phyloP scores from a whole-genome alignment of 2,329 filamentous ascomycete genomes.

The Phyllosticta citrichinensis region DNA sequence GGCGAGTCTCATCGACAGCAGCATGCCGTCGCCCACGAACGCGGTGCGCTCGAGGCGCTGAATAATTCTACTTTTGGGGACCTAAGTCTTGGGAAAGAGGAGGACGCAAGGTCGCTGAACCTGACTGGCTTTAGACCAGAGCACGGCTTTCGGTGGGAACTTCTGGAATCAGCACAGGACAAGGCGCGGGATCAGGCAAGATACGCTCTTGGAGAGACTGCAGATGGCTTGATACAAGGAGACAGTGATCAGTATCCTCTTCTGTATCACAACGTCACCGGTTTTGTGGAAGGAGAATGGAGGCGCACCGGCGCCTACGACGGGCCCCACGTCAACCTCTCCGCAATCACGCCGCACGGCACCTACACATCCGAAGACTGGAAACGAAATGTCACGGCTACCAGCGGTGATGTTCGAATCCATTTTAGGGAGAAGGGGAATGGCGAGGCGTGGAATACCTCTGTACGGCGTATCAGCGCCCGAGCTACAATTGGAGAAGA shows the following conservation, averaged over 20 bases:
- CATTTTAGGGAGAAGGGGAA: slow-evolving; percentile 49
- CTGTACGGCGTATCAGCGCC: slow-evolving; percentile 59
- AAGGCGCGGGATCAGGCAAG: slow-evolving; percentile 49
- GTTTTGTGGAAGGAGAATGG: slow-evolving; percentile 69
- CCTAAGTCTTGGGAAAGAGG: slow-evolving; percentile 34
- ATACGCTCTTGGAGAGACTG: slow-evolving; percentile 27
- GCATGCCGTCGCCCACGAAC: slow-evolving; percentile 5
- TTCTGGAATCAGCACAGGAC: slow-evolving; percentile 56
- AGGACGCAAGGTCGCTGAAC: slow-evolving; percentile 34
- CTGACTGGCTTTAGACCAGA: slow-evolving; percentile 66
- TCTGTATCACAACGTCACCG: slow-evolving; percentile 65
- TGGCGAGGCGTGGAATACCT: slow-evolving; percentile 24
- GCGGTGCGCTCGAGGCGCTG: slow-evolving; percentile 17
- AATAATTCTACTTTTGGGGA: slow-evolving; percentile 42
- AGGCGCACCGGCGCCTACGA: slow-evolving; percentile 34
- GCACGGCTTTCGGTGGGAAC: slow-evolving; percentile 70
- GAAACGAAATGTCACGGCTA: slow-evolving; percentile 71
- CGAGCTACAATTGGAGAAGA: slow-evolving; percentile 64
- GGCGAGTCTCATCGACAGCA: slow-evolving; percentile 3
- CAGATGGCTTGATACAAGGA: slow-evolving; percentile 13
- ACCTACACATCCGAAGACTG: slow-evolving; percentile 60
- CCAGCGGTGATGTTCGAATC: slow-evolving; percentile 58
- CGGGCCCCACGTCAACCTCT: slow-evolving; percentile 29
- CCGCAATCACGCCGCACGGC: slow-evolving; percentile 52
- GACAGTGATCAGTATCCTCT: slow-evolving; percentile 2